Conservation (phyloP, 768 basidiomycete genomes). For the Mycena galopus region DNA sequence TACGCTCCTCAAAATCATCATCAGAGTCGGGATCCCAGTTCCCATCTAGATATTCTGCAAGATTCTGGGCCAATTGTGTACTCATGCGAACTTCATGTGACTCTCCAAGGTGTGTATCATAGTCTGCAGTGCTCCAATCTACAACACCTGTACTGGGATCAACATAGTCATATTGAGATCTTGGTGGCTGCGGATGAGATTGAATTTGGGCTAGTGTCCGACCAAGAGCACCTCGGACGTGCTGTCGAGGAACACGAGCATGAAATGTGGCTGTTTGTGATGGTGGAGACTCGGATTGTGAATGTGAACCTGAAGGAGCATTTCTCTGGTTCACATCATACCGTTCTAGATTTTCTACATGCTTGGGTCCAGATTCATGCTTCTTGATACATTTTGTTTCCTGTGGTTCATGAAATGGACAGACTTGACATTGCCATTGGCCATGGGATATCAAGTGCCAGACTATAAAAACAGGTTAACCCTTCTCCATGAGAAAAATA, state of each 20-base stretch:
- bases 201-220: too few species aligned
- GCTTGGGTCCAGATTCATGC: background rate
- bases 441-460: background rate
- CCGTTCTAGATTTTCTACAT: background rate
- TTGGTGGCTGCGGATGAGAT: background rate
- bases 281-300: background rate
- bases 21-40: conserved; percentile 1
- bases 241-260: background rate
- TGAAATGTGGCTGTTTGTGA: background rate
- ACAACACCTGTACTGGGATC: background rate
- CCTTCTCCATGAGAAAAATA: too few species aligned
- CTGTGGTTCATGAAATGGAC: background rate
- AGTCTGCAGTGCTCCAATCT: background rate
- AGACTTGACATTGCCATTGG: conserved; percentile 3
- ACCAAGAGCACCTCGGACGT: too few species aligned
- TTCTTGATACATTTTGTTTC: background rate
- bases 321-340: background rate
- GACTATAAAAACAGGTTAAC: background rate
- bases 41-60: background rate
- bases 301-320: background rate
- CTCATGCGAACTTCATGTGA: background rate
- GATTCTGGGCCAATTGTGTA: background rate
- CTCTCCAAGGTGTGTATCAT: conserved; percentile 6
- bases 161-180: background rate
- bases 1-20: conserved; percentile 6